Evolutionary conservation across 2,329 filamentous ascomycete species (phyloP).

Genomic region (Clarireedia hainanense): DNA sequence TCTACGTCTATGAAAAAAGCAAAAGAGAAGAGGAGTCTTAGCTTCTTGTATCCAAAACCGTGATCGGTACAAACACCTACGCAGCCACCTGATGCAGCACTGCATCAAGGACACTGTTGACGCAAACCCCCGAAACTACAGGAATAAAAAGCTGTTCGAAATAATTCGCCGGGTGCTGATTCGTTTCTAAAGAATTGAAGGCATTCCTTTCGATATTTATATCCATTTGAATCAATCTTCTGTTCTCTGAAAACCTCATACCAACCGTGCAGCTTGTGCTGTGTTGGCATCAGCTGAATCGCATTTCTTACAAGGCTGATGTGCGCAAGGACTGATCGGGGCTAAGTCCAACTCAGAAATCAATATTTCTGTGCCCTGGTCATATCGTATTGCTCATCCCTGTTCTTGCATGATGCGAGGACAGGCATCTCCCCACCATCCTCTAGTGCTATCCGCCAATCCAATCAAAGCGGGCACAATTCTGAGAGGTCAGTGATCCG

Average conservation of each 20-base stretch:
- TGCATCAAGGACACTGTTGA: too few relatives aligned
- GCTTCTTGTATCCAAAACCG: too few relatives aligned
- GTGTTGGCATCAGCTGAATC: constrained; percentile 8
- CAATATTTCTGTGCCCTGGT: constrained; percentile 2
- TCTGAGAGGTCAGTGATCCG: constrained; percentile 4
- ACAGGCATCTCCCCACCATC: constrained; percentile 9
- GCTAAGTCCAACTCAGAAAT: constrained; percentile 3
- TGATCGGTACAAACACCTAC: too few relatives aligned
- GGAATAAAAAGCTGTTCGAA: too few relatives aligned
- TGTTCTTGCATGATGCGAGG: constrained; percentile 10
- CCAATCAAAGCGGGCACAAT: constrained; percentile 3
- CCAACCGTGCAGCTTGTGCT: not conserved
- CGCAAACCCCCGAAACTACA: too few relatives aligned
- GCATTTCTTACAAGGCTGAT: constrained; percentile 8
- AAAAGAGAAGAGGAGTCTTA: too few relatives aligned
- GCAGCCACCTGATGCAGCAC: too few relatives aligned
- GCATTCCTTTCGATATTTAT: not conserved
- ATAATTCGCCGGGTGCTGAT: too few relatives aligned
- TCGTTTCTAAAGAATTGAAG: not conserved
- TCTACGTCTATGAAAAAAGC: too few relatives aligned
- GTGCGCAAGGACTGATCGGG: not conserved
- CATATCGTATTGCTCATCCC: not conserved
- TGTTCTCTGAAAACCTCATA: not conserved
- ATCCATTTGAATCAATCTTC: not conserved
- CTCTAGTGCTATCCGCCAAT: not conserved